Conservation (phyloP, 2,329 filamentous ascomycete species). For the Phoma herbarum region DNA sequence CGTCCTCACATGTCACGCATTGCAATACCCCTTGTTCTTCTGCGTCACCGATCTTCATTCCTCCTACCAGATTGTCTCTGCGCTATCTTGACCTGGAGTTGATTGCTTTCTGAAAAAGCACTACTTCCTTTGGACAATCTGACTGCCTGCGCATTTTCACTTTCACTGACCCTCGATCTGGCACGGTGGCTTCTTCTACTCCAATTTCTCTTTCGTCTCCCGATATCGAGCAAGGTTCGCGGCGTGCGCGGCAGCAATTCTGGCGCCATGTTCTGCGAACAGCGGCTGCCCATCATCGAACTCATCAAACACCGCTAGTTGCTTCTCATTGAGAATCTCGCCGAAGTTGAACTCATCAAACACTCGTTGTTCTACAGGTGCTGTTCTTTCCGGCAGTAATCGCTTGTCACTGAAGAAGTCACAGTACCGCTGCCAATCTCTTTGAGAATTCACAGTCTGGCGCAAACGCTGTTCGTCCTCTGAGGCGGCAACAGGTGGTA, state of each 20-base stretch:
- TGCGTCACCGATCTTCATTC: too few species aligned
- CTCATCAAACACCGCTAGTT: background rate
- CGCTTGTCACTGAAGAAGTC: background rate
- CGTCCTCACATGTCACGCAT: background rate
- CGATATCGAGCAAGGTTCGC: background rate
- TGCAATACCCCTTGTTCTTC: background rate
- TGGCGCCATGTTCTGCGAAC: background rate
- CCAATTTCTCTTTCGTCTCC: background rate
- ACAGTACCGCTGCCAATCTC: conserved; percentile 6
- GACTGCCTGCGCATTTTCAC: too few species aligned
- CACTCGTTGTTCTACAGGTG: background rate
- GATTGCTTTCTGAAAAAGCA: too few species aligned
- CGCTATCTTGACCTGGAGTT: too few species aligned
- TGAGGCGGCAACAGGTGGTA: too few species aligned
- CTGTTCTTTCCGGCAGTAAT: too few species aligned
- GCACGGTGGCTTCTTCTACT: background rate
- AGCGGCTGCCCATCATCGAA: background rate
- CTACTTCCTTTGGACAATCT: too few species aligned
- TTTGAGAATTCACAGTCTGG: background rate
- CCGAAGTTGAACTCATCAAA: background rate
- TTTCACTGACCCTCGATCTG: too few species aligned
- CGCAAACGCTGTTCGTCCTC: background rate
- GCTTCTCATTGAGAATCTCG: background rate
- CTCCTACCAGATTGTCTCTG: too few species aligned
- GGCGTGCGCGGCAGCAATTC: background rate